phyloP scores from a whole-genome alignment of 31 red algal genomes.

The Porphyra umbilicalis region DNA sequence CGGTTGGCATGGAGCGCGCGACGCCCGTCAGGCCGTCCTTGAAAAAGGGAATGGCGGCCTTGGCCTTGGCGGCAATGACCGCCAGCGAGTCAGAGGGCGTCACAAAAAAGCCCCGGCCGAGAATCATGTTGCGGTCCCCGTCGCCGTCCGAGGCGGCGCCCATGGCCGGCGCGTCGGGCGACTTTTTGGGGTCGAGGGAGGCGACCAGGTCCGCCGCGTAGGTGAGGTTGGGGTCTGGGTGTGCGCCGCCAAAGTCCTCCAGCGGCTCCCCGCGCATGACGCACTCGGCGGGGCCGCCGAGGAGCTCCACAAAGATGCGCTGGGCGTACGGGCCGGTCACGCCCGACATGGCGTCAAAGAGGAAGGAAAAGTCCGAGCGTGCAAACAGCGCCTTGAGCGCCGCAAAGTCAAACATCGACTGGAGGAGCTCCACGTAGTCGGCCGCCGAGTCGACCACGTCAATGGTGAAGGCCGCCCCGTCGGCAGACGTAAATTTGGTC shows the following conservation, averaged over 20 bases:
- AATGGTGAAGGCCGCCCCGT: constrained; percentile 49
- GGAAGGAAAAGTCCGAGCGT: constrained; percentile 77
- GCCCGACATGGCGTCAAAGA: constrained; percentile 90
- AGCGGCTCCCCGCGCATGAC: constrained; percentile 63
- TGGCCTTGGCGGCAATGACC: constrained; percentile 83
- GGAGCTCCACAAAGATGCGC: constrained; percentile 77
- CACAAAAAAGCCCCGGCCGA: constrained; percentile 86
- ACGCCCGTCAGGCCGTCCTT: constrained; percentile 62
- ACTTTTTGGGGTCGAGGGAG: constrained; percentile 30
- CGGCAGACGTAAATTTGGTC: constrained; percentile 25
- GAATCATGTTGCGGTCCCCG: constrained; percentile 96
- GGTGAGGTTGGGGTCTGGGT: constrained; percentile 96
- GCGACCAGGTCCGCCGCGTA: constrained; percentile 88
- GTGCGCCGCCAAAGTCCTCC: constrained; percentile 91
- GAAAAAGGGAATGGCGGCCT: constrained; percentile 79
- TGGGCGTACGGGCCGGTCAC: constrained; percentile 76
- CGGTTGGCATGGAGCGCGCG: constrained; percentile 93
- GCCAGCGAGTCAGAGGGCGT: constrained; percentile 93
- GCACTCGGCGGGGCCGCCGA: constrained; percentile 56
- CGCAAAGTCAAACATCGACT: constrained; percentile 87
- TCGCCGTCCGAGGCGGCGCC: constrained; percentile 95
- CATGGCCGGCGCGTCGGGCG: constrained; percentile 51
- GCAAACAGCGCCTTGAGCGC: constrained; percentile 41
- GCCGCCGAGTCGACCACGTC: constrained; percentile 85
- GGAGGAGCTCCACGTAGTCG: constrained; percentile 74